phyloP scores from a whole-genome alignment of 768 basidiomycete species.

The Filobasidium wieringae region DNA sequence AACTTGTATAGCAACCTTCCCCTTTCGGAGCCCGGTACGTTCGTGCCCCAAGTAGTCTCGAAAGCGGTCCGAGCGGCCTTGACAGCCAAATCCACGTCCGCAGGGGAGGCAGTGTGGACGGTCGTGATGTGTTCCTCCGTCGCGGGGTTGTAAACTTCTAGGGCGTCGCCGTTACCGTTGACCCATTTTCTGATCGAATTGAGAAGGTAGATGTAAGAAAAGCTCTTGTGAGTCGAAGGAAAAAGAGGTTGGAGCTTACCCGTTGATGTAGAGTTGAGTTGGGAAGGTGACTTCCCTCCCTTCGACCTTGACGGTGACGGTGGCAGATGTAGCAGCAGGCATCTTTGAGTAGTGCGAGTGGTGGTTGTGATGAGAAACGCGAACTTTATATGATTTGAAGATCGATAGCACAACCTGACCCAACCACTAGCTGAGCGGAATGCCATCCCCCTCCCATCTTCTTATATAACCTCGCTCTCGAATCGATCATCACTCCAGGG shows the following conservation, averaged over 20 bases:
- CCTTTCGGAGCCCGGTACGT: conserved; percentile 53
- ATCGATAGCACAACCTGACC: too few species aligned
- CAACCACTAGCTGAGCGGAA: too few species aligned
- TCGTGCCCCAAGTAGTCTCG: conserved; percentile 39
- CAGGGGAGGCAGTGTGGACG: not conserved
- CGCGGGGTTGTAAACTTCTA: conserved; percentile 54
- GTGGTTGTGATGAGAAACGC: too few species aligned
- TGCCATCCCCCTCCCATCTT: too few species aligned
- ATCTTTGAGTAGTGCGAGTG: too few species aligned
- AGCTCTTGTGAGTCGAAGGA: not conserved
- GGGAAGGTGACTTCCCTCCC: conserved; percentile 44
- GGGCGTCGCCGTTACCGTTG: conserved; percentile 46
- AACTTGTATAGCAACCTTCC: conserved; percentile 72
- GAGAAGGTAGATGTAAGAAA: conserved; percentile 37
- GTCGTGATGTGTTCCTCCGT: conserved; percentile 55
- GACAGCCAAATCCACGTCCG: conserved; percentile 67
- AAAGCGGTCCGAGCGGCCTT: conserved; percentile 38
- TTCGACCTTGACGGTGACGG: conserved; percentile 23
- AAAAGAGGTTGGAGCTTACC: conserved; percentile 19
- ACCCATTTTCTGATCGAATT: conserved; percentile 28
- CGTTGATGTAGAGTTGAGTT: conserved; percentile 78
- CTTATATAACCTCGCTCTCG: too few species aligned
- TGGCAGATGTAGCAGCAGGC: not conserved
- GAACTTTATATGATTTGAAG: too few species aligned
- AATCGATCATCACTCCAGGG: too few species aligned